phyloP scores from a whole-genome alignment of 192 early-diverging fungal species.

The Coemansia javaensis region DNA sequence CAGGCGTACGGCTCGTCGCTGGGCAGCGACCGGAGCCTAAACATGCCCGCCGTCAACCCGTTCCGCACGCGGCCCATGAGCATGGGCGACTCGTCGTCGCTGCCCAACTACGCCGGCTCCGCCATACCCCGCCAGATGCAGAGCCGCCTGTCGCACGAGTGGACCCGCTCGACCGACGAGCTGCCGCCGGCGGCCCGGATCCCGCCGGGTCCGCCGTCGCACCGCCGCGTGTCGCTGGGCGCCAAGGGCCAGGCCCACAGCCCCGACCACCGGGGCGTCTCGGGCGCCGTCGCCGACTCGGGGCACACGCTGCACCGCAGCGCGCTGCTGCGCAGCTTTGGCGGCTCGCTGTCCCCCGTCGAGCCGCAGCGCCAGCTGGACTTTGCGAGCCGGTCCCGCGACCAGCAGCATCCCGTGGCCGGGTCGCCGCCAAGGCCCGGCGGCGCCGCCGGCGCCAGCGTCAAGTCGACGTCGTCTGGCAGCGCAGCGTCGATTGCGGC shows the following conservation, averaged over 20 bases:
- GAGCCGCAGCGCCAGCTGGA: conserved; percentile 19
- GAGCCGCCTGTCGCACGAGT: conserved; percentile 6
- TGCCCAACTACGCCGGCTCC: conserved; percentile 17
- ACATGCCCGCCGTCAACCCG: conserved; percentile 36
- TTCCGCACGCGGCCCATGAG: conserved; percentile 33
- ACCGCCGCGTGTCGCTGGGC: background rate
- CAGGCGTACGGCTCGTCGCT: conserved; percentile 1
- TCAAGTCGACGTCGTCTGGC: conserved; percentile 20
- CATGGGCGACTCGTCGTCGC: conserved; percentile 25
- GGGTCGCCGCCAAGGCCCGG: conserved; percentile 16
- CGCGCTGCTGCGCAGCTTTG: conserved; percentile 36
- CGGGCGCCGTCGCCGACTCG: conserved; percentile 13
- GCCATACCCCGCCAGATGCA: background rate
- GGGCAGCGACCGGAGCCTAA: conserved; percentile 7
- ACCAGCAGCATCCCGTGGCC: too few species aligned
- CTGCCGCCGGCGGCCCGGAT: background rate
- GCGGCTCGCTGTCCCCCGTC: conserved; percentile 33
- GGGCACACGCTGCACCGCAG: conserved; percentile 39
- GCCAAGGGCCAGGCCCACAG: conserved; percentile 11
- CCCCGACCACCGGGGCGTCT: conserved; percentile 15
- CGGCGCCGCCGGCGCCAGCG: background rate
- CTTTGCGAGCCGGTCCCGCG: background rate
- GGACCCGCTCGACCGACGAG: background rate
- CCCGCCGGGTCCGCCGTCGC: background rate
- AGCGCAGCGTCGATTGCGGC: conserved; percentile 12